These are phyloP conservation scores for Teunomyces pallodes DNA, from an alignment of 805 yeast genomes.

Conservation along the genomic window DNA sequence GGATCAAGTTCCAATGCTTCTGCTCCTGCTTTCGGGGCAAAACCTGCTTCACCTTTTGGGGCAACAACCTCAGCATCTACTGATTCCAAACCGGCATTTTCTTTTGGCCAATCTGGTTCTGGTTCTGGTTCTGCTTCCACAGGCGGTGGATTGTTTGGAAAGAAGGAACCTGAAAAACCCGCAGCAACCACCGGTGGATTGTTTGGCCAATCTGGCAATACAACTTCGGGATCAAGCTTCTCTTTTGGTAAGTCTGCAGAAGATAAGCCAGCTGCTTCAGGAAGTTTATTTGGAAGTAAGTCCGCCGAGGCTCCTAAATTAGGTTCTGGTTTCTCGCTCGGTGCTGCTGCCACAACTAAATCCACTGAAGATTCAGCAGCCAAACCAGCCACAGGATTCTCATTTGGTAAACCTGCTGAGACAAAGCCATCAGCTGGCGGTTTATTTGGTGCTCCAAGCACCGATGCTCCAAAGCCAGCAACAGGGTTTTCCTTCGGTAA, in stretches of 20 bases:
- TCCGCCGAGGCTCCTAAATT: slow-evolving; percentile 6
- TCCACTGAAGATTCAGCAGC: not conserved
- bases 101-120: slow-evolving; percentile 6
- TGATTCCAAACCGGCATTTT: slow-evolving; percentile 9
- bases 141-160: slow-evolving; percentile 12
- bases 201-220: slow-evolving; percentile 5
- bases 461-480: not conserved
- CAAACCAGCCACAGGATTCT: not conserved
- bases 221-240: slow-evolving; percentile 9
- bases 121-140: slow-evolving; percentile 6
- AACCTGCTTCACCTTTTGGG: not conserved
- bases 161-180: slow-evolving; percentile 5
- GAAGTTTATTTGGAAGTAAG: slow-evolving; percentile 5
- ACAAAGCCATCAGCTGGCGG: not conserved
- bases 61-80: not conserved
- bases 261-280: slow-evolving; percentile 6
- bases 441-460: not conserved
- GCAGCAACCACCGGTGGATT: not conserved
- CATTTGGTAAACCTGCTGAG: slow-evolving; percentile 2
- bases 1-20: not conserved
- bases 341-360: not conserved
- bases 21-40: not conserved
- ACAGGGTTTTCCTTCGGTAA: slow-evolving; percentile 1
- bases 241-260: slow-evolving; percentile 6
- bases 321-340: not conserved